Conservation (phyloP, 1,284 basidiomycete species). For the Moesziomyces sp. region DNA sequence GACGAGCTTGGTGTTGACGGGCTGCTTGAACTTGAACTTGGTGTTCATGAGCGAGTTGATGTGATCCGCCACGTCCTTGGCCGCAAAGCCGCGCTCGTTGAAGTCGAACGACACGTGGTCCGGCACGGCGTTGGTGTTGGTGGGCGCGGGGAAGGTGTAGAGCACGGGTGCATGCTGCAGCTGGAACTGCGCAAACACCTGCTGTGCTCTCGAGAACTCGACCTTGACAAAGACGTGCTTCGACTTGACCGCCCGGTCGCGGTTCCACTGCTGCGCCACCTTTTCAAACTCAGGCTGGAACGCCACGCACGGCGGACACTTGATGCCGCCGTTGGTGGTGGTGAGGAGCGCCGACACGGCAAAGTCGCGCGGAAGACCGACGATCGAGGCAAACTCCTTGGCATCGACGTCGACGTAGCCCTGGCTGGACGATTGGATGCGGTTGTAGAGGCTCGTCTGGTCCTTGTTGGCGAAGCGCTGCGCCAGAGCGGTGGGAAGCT, state of each 20-base stretch:
- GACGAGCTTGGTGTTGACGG: conserved; percentile 48
- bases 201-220: conserved; percentile 48
- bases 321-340: conserved; percentile 40
- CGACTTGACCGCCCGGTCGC: conserved; percentile 22
- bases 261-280: conserved; percentile 49
- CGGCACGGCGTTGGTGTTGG: conserved; percentile 16
- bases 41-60: conserved; percentile 36
- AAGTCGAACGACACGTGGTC: conserved; percentile 56
- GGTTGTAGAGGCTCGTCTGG: conserved; percentile 24
- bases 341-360: conserved; percentile 55
- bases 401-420: conserved; percentile 43
- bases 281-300: conserved; percentile 59
- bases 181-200: conserved; percentile 52
- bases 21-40: conserved; percentile 46
- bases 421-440: conserved; percentile 18
- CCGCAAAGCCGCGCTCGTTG: conserved; percentile 48
- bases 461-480: conserved; percentile 15
- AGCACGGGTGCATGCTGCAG: conserved; percentile 58
- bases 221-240: conserved; percentile 55
- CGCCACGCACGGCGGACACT: conserved; percentile 51
- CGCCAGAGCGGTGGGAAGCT: conserved; percentile 7
- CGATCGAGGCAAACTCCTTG: conserved; percentile 22
- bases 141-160: conserved; percentile 47
- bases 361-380: conserved; percentile 31
- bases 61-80: conserved; percentile 31